Conservation (phyloP, 345 rosid species). For the Salix caprea region DNA sequence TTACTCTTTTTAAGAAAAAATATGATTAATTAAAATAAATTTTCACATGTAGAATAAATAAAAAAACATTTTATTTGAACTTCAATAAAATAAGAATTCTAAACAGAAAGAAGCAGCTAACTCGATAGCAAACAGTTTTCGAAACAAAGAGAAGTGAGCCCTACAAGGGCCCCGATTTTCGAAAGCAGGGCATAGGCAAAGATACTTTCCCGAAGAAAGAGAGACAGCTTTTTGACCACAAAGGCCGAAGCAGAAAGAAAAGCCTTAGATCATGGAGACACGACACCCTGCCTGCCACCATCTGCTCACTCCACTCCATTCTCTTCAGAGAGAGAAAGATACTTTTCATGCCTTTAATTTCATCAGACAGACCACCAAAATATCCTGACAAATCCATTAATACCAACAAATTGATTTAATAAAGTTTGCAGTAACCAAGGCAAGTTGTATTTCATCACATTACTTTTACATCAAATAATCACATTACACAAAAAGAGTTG, state of each 20-base stretch:
- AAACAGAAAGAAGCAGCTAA: no score
- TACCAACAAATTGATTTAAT: not conserved
- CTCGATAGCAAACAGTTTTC: no score
- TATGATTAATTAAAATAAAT: no score
- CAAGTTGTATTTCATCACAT: not conserved
- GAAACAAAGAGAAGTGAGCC: no score
- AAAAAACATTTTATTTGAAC: no score
- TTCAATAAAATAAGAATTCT: no score
- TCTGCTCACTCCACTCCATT: slow-evolving; percentile 11
- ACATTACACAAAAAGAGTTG: not conserved
- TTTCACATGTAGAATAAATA: no score
- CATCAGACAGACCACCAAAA: slow-evolving; percentile 16
- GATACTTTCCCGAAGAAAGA: slow-evolving; percentile 19
- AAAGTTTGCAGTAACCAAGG: not conserved
- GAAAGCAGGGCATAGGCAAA: not conserved
- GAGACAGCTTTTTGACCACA: not conserved
- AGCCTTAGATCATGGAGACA: slow-evolving; percentile 33
- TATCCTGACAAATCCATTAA: slow-evolving; percentile 8
- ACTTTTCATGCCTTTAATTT: not conserved
- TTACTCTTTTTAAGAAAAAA: no score
- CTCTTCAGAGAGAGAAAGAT: slow-evolving; percentile 4
- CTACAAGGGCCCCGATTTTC: not conserved
- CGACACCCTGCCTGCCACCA: not conserved
- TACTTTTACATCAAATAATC: no score
- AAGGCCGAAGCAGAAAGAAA: slow-evolving; percentile 4